These are phyloP conservation scores for Ascochyta lentis DNA, from an alignment of 2,329 filamentous ascomycete genomes.

Conservation along the genomic window DNA sequence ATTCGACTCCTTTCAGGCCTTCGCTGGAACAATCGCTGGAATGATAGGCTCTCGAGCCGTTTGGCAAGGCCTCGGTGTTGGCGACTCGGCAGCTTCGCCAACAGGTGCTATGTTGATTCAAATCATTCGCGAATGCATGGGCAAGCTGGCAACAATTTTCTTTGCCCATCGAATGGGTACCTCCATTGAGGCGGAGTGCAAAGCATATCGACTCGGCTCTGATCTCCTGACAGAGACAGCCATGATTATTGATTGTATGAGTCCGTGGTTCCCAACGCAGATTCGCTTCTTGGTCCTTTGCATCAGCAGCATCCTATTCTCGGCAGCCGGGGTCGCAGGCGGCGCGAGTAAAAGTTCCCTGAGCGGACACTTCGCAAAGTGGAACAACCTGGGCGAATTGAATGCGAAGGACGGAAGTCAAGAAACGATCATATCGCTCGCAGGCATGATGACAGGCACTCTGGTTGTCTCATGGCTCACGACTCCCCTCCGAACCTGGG, in stretches of 20 bases:
- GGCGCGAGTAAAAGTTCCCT: neutral
- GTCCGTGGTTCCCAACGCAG: neutral
- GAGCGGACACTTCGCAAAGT: neutral
- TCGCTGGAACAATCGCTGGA: neutral
- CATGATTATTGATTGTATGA: neutral
- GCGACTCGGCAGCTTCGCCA: neutral
- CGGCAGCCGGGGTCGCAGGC: neutral
- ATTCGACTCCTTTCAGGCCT: neutral
- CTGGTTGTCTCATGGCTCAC: neutral
- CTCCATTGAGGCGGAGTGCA: neutral
- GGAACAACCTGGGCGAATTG: neutral
- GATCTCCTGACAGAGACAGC: neutral
- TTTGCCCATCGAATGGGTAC: neutral
- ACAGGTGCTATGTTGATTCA: slow-evolving; percentile 4
- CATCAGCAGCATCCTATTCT: neutral
- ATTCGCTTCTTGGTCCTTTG: neutral
- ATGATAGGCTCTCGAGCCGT: neutral
- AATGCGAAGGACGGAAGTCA: neutral
- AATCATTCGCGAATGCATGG: slow-evolving; percentile 5
- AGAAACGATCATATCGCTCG: neutral
- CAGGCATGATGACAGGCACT: neutral
- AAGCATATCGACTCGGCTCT: neutral
- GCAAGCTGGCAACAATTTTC: neutral
- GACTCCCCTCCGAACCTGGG: neutral
- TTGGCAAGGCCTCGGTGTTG: slow-evolving; percentile 4